Conservation (phyloP, 2,329 filamentous ascomycete genomes). For the Arachnomyces sp. region DNA sequence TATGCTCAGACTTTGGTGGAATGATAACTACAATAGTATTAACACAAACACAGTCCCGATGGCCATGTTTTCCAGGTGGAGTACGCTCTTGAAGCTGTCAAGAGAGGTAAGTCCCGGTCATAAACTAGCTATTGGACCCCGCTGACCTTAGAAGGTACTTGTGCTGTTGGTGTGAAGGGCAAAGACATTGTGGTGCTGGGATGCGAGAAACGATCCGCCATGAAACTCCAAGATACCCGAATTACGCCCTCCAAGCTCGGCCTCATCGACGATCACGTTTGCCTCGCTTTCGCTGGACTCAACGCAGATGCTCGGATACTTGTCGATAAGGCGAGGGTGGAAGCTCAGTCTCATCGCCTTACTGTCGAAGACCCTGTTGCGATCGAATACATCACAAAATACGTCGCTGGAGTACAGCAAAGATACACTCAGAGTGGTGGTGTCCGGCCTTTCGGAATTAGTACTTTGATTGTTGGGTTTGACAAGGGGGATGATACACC, state of each 20-base stretch:
- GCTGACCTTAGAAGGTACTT: conserved; percentile 59
- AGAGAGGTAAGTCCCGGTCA: conserved; percentile 61
- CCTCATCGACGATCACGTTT: conserved; percentile 89
- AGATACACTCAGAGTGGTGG: conserved; percentile 98
- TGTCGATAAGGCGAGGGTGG: conserved; percentile 93
- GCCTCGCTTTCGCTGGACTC: conserved; percentile 90
- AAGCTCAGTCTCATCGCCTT: conserved; percentile 93
- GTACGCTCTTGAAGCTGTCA: conserved; percentile 97
- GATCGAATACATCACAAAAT: conserved; percentile 99
- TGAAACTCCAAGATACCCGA: conserved; percentile 98
- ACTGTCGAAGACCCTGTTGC: conserved; percentile 96
- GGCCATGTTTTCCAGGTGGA: conserved; percentile 99
- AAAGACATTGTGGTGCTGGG: conserved; percentile 88
- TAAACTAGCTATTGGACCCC: too few species aligned
- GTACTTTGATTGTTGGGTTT: conserved; percentile 96
- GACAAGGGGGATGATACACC: conserved; percentile 85
- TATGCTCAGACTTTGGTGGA: conserved; percentile 10
- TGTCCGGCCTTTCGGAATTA: conserved; percentile 97
- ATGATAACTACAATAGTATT: conserved; percentile 31
- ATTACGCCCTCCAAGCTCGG: conserved; percentile 99
- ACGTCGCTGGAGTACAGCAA: conserved; percentile 95
- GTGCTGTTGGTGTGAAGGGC: conserved; percentile 95
- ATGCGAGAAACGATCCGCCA: conserved; percentile 96
- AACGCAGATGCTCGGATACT: conserved; percentile 97
- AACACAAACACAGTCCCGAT: conserved; percentile 67